Evolutionary conservation across 2,329 filamentous ascomycete genomes (phyloP).

Genomic region (Chrysoporthe deuterocubensis): DNA sequence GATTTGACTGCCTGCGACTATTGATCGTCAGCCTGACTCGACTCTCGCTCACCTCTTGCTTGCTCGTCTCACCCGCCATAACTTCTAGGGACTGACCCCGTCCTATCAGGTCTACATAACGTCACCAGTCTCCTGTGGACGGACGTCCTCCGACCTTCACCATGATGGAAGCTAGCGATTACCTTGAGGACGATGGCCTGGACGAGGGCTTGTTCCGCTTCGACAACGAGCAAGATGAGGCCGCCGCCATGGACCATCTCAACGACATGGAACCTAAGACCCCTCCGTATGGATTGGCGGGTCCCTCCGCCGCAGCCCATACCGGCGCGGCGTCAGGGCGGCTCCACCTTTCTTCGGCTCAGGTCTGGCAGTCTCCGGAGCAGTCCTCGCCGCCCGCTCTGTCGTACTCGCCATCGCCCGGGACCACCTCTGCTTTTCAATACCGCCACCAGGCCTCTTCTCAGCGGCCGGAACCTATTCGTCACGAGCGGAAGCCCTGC

Average conservation of each 20-base stretch:
- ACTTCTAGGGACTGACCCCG: not conserved
- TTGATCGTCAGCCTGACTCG: not conserved
- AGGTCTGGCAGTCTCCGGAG: conserved; percentile 22
- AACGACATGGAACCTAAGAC: conserved; percentile 20
- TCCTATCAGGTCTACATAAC: not conserved
- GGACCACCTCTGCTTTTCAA: conserved; percentile 16
- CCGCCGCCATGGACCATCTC: conserved; percentile 17
- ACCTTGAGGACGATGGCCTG: conserved; percentile 20
- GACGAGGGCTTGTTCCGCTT: conserved; percentile 25
- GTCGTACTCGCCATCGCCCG: conserved; percentile 26
- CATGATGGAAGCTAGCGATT: conserved; percentile 27
- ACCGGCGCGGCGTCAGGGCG: conserved; percentile 17
- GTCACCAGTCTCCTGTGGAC: not conserved
- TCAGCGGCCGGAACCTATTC: not conserved
- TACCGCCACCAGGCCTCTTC: conserved; percentile 17
- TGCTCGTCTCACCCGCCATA: not conserved
- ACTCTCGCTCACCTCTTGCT: not conserved
- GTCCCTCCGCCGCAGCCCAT: conserved; percentile 15
- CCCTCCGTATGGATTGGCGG: conserved; percentile 23
- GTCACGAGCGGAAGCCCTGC: not conserved
- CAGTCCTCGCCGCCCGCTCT: conserved; percentile 24
- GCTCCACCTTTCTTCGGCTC: conserved; percentile 25
- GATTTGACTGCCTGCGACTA: not conserved
- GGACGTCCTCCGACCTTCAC: not conserved
- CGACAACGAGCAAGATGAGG: conserved; percentile 24